Conservation (phyloP, 2,329 filamentous ascomycete genomes). For the Diplodia sapinea region DNA sequence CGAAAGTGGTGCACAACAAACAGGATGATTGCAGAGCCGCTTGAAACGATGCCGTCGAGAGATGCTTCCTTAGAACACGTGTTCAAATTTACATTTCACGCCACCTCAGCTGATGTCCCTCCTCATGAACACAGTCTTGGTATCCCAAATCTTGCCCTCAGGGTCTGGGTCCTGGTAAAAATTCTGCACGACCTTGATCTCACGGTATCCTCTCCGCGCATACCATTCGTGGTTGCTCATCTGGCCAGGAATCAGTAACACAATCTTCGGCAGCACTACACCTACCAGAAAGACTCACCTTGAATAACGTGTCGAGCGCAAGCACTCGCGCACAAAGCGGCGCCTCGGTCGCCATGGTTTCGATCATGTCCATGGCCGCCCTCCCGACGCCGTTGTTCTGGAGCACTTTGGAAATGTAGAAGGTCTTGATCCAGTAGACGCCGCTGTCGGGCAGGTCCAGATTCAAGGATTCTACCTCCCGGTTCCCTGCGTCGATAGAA, state of each 20-base stretch:
- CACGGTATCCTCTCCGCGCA: not conserved
- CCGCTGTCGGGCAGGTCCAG: not conserved
- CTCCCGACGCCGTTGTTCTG: not conserved
- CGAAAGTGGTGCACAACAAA: too few relatives aligned
- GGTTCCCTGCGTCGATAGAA: not conserved
- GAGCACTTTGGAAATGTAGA: not conserved
- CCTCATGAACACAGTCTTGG: not conserved
- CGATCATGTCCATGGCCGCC: conserved; percentile 2
- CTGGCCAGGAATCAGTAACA: not conserved
- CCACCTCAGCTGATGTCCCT: not conserved
- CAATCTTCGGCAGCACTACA: not conserved
- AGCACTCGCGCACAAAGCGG: not conserved
- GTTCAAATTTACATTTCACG: not conserved
- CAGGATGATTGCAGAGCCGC: too few relatives aligned
- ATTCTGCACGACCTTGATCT: not conserved
- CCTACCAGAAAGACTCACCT: not conserved
- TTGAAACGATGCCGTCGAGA: too few relatives aligned
- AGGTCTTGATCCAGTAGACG: not conserved
- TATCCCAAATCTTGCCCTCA: not conserved
- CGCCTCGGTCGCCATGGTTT: not conserved
- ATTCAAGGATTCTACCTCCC: not conserved
- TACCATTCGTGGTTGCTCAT: not conserved
- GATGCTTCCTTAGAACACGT: too few relatives aligned
- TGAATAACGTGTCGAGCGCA: not conserved
- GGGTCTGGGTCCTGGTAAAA: not conserved